Percentiles rank a stretch among this genome's conserved stretches.
Conservation (phyloP, 176 grass and related monocot genomes). For the Eremochloa ophiuroides region DNA sequence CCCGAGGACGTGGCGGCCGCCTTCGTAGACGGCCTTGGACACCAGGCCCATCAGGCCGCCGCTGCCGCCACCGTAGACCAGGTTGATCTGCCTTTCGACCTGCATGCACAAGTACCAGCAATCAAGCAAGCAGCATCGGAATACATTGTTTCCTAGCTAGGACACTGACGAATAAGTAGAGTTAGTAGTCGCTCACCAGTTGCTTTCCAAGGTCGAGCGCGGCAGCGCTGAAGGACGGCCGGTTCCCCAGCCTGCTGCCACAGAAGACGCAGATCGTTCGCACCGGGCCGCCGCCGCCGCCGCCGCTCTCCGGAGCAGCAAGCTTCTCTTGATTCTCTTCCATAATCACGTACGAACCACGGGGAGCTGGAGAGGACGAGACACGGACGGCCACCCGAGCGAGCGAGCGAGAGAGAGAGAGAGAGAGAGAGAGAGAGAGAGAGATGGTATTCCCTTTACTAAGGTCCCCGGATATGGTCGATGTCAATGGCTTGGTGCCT, state of each 20-base stretch:
- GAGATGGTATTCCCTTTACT: background rate
- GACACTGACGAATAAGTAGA: background rate
- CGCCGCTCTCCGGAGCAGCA: background rate
- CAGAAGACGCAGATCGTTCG: slow-evolving; percentile 84
- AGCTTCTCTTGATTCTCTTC: slow-evolving; percentile 32
- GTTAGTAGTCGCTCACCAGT: slow-evolving; percentile 42
- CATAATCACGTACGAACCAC: slow-evolving; percentile 31
- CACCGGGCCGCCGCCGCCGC: slow-evolving; percentile 25
- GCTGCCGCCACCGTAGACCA: slow-evolving; percentile 97
- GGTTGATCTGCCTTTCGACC: slow-evolving; percentile 73
- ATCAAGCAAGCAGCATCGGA: background rate
- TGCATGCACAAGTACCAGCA: slow-evolving; percentile 4
- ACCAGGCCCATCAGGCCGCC: slow-evolving; percentile 86
- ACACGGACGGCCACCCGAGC: background rate
- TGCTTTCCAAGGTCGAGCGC: slow-evolving; percentile 76
- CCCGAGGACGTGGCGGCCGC: slow-evolving; percentile 90
- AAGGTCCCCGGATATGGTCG: background rate
- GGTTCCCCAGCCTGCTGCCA: slow-evolving; percentile 72
- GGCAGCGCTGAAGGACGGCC: slow-evolving; percentile 70
- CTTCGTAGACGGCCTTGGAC: slow-evolving; percentile 75
- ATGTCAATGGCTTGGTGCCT: slow-evolving; percentile 7
- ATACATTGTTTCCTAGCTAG: background rate
- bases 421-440: background rate
- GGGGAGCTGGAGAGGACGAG: background rate
- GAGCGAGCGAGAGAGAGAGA: background rate